Evolutionary conservation across 306 rosid genomes (phyloP).

Genomic region (Vigna radiata): DNA sequence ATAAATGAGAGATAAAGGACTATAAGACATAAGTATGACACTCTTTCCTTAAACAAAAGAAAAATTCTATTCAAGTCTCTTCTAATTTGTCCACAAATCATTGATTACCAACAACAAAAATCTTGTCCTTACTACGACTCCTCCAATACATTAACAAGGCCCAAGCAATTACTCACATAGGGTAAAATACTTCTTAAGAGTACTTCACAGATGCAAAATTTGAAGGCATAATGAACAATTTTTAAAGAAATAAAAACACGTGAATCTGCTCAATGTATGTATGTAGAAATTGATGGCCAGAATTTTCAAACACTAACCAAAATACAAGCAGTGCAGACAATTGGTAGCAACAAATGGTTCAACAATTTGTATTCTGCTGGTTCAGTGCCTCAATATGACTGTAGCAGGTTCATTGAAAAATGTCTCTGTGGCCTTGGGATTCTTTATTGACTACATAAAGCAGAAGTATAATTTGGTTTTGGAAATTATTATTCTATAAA

Average conservation of each 20-base stretch:
- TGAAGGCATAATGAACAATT: not conserved
- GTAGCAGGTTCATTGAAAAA: constrained; percentile 17
- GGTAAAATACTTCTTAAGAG: not conserved
- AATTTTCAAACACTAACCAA: constrained; percentile 18
- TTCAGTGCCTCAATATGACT: not conserved
- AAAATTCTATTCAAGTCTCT: not conserved
- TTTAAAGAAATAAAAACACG: not conserved
- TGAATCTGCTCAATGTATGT: constrained; percentile 18
- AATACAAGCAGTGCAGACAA: constrained; percentile 15
- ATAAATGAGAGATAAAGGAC: constrained; percentile 40
- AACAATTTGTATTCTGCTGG: constrained; percentile 16
- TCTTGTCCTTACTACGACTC: constrained; percentile 35
- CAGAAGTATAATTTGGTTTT: constrained; percentile 25
- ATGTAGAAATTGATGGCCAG: constrained; percentile 10
- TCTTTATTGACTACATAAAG: constrained; percentile 22
- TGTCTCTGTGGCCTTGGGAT: constrained; percentile 10
- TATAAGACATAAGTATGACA: not conserved
- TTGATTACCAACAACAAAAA: constrained; percentile 39
- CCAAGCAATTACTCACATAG: not conserved
- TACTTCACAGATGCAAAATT: constrained; percentile 6
- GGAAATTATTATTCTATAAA: constrained; percentile 9
- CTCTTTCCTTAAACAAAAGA: not conserved
- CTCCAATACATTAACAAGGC: constrained; percentile 4
- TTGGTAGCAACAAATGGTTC: constrained; percentile 1
- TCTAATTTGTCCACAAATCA: constrained; percentile 26